Evolutionary conservation across 768 basidiomycete genomes (phyloP).

Genomic region (Mycena amicta): DNA sequence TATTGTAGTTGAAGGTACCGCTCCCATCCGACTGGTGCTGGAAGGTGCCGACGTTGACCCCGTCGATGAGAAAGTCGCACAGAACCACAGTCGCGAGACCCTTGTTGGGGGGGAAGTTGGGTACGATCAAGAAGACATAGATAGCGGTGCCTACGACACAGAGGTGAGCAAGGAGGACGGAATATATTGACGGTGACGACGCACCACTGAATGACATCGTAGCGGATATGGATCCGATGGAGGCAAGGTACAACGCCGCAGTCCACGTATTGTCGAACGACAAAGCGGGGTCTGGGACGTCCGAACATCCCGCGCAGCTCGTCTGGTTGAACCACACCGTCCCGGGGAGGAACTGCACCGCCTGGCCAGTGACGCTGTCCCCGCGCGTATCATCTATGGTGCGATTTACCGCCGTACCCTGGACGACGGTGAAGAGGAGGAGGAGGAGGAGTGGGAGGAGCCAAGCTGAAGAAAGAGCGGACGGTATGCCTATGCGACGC

Average conservation of each 20-base stretch:
- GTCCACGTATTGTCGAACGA: slow-evolving; percentile 21
- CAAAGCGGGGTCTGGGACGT: slow-evolving; percentile 7
- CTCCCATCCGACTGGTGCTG: slow-evolving; percentile 18
- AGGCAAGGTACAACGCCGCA: slow-evolving; percentile 14
- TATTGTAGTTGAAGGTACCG: slow-evolving; percentile 13
- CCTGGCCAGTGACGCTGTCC: slow-evolving; percentile 17
- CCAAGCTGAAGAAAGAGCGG: slow-evolving; percentile 10
- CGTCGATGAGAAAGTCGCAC: slow-evolving; percentile 23
- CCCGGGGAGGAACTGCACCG: slow-evolving; percentile 17
- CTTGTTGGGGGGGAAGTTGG: slow-evolving; percentile 15
- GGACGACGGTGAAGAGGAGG: neutral
- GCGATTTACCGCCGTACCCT: slow-evolving; percentile 12
- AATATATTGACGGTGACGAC: neutral
- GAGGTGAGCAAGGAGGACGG: neutral
- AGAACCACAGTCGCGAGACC: slow-evolving; percentile 4
- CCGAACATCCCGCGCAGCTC: slow-evolving; percentile 13
- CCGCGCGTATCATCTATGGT: slow-evolving; percentile 27
- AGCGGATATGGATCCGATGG: slow-evolving; percentile 12
- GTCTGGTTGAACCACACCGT: slow-evolving; percentile 16
- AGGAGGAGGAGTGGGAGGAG: neutral
- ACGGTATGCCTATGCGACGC: slow-evolving; percentile 8
- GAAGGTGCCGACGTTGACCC: slow-evolving; percentile 15
- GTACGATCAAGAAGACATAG: slow-evolving; percentile 24
- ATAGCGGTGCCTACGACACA: slow-evolving; percentile 16
- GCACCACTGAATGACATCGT: slow-evolving; percentile 19